Percentiles rank a stretch among this genome's conserved stretches.
phyloP scores from a whole-genome alignment of 139 green algal genomes.

The Chlamydomonas asymmetrica region DNA sequence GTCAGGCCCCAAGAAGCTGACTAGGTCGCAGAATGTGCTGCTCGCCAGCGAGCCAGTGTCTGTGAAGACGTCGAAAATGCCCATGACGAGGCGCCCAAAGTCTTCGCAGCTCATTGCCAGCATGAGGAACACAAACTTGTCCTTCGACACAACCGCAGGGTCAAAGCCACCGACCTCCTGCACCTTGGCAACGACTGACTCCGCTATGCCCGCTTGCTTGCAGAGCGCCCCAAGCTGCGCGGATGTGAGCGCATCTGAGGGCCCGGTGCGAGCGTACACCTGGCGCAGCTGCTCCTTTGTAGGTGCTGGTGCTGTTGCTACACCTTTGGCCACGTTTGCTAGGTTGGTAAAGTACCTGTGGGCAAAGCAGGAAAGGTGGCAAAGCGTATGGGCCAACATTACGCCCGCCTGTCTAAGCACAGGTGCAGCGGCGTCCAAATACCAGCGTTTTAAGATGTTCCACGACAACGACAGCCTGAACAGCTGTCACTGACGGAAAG shows the following conservation, averaged over 20 bases:
- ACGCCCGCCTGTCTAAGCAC: no score
- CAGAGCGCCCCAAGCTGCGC: constrained; percentile 36
- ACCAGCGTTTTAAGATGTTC: no score
- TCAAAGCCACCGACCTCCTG: constrained; percentile 36
- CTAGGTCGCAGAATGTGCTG: constrained; percentile 33
- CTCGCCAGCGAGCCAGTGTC: constrained; percentile 19
- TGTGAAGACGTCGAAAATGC: constrained; percentile 46
- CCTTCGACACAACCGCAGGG: constrained; percentile 4
- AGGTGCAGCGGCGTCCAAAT: no score
- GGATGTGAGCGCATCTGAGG: constrained; percentile 2
- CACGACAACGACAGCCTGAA: no score
- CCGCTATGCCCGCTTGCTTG: constrained; percentile 41
- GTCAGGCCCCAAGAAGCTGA: constrained; percentile 44
- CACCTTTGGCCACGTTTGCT: constrained; percentile 39
- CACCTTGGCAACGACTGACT: constrained; percentile 38
- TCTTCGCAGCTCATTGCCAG: constrained; percentile 54
- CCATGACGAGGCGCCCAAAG: constrained; percentile 36
- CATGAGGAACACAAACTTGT: constrained; percentile 54
- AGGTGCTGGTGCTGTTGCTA: constrained; percentile 21
- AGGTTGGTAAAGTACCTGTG: constrained; percentile 77
- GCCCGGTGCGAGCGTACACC: constrained; percentile 31
- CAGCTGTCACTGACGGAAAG: no score
- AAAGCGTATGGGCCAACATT: no score
- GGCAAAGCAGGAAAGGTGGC: no score
- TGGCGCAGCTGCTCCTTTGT: constrained; percentile 40